Base-by-base conservation (phyloP, 306 rosid genomes). In the Medicago lupulina region DNA sequence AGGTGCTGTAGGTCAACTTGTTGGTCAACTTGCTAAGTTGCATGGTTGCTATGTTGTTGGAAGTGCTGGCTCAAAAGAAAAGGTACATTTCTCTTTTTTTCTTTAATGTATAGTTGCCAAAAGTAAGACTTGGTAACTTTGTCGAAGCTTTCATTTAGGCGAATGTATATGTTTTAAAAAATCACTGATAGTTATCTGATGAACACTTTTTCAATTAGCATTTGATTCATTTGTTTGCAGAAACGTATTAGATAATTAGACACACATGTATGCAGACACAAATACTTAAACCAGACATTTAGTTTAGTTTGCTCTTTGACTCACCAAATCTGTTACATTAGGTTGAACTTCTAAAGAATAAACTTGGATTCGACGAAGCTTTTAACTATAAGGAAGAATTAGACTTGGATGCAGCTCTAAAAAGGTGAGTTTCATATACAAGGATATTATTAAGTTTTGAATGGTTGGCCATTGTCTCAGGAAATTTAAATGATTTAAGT, bases 11-110 rank as follows among this genome's bases (percentile, higher is more conserved):
- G 92, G 92, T 54, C 89, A 88, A 74, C 86, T 85, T 46, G 92
- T 83, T 2, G 89, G 92, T 18, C 88, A 88, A 49, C 83, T 85
- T 54, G 92, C 92, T 18, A 88, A 85, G 57, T 17, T 87, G 81
- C 61, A 77, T 14, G 95, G 91, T 0, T 89, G 92, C 68, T 87
- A 89, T 76, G 90, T 89, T 4, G 89, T 89, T 79, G 92, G 95
- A 67, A 84, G 85, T 79, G 86, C 92, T 70, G 88, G 88, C 62
- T 82, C 86, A 36, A 79, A 79, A 38, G 82, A 76, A 60, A 85
- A 85, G 73, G 88, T 46, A 10, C n/a, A 19, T 73, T 80, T 7
- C 55, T 16, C 19, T 43, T 9, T 8, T 10, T 9, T 41, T 41
- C 0, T 41, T 8, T 41, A 9, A 40, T 41, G 12, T 41, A 41